A percentile compares a stretch with the other conserved stretches of the same genome.
These are phyloP conservation scores for Pleoardoris graminearum DNA, from an alignment of 2,329 filamentous ascomycete species.

Conservation along the genomic window DNA sequence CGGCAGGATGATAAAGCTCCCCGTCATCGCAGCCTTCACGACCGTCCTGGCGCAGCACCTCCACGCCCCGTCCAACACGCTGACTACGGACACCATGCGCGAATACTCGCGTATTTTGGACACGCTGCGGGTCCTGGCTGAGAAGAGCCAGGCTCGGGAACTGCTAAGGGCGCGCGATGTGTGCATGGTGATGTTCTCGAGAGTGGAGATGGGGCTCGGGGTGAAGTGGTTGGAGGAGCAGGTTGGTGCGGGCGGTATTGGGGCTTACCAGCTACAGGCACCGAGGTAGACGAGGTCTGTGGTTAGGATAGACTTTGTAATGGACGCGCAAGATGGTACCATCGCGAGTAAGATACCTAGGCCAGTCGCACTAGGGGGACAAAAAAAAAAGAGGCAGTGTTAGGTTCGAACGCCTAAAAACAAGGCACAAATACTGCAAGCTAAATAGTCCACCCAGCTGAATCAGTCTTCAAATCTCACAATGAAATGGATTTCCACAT, in stretches of 20 bases:
- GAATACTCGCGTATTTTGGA: constrained; percentile 16
- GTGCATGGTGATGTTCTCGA: constrained; percentile 20
- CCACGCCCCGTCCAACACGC: constrained; percentile 10
- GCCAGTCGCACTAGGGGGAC: too few relatives aligned
- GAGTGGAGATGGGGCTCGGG: constrained; percentile 13
- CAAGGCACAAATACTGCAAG: too few relatives aligned
- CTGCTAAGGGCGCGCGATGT: constrained; percentile 18
- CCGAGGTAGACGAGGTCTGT: not conserved
- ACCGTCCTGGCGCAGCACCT: constrained; percentile 26
- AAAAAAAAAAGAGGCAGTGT: too few relatives aligned
- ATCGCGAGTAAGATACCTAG: too few relatives aligned
- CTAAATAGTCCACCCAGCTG: too few relatives aligned
- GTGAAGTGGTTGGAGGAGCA: constrained; percentile 6
- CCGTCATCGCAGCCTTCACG: constrained; percentile 25
- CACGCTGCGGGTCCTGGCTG: constrained; percentile 15
- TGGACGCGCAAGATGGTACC: too few relatives aligned
- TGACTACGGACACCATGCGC: constrained; percentile 11
- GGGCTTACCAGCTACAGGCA: not conserved
- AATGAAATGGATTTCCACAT: too few relatives aligned
- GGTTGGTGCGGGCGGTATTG: not conserved
- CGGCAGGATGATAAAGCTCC: constrained; percentile 15
- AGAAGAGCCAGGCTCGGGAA: constrained; percentile 17
- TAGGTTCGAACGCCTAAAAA: too few relatives aligned
- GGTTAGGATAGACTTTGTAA: too few relatives aligned
- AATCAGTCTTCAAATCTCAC: too few relatives aligned